phyloP scores from a whole-genome alignment of 2,329 filamentous ascomycete genomes.

The Ustulina deusta region DNA sequence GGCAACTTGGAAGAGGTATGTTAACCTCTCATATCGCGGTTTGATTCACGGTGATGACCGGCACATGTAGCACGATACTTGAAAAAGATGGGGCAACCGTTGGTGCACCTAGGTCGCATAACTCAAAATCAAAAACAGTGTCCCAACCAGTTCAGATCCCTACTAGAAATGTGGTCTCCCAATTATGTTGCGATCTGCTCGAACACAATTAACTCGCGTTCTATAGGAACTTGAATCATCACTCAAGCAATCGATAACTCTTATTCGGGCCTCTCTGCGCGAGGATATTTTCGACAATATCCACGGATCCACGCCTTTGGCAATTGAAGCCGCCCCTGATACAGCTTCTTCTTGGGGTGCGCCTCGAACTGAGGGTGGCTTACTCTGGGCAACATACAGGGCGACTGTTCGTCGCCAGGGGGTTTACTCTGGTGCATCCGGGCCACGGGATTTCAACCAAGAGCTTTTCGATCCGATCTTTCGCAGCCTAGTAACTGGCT shows the following conservation, averaged over 20 bases:
- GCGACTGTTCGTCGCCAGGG: slow-evolving; percentile 54
- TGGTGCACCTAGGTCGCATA: slow-evolving; percentile 15
- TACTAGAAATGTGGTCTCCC: neutral
- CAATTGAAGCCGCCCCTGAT: slow-evolving; percentile 52
- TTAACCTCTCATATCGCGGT: slow-evolving; percentile 10
- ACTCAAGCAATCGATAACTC: slow-evolving; percentile 54
- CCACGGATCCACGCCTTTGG: slow-evolving; percentile 54
- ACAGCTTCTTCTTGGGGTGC: slow-evolving; percentile 57
- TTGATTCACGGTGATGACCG: slow-evolving; percentile 7
- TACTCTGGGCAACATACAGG: slow-evolving; percentile 66
- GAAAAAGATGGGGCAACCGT: neutral
- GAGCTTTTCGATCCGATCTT: slow-evolving; percentile 46
- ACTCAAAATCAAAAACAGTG: slow-evolving; percentile 23
- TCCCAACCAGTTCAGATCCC: neutral
- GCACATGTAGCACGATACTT: neutral
- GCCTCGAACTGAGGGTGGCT: slow-evolving; percentile 58
- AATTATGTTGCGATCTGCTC: slow-evolving; percentile 20
- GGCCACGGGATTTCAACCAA: slow-evolving; percentile 46
- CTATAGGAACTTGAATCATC: slow-evolving; percentile 54
- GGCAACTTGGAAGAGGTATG: slow-evolving; percentile 44
- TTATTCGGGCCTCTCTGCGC: slow-evolving; percentile 55
- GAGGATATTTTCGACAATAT: slow-evolving; percentile 62
- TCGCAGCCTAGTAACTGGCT: slow-evolving; percentile 41
- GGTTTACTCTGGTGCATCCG: slow-evolving; percentile 50
- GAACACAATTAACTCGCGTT: slow-evolving; percentile 21